These are phyloP conservation scores for Solanum tarijense DNA, from an alignment of 257 asterid species.

Conservation along the genomic window DNA sequence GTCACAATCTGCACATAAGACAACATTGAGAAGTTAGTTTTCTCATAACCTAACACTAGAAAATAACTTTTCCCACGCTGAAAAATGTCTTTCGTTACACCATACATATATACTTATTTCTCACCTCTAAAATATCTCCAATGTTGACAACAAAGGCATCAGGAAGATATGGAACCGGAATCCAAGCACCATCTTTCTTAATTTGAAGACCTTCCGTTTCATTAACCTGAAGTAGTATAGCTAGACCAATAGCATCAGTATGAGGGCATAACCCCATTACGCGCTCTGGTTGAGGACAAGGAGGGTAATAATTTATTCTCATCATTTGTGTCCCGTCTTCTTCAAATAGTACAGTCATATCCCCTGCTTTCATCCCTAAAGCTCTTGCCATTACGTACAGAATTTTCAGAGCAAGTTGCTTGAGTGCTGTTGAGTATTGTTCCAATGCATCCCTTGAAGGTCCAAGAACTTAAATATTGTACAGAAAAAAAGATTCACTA, in stretches of 20 bases:
- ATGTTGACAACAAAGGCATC: constrained; percentile 36
- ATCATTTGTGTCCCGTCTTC: constrained; percentile 23
- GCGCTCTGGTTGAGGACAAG: constrained; percentile 46
- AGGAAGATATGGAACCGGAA: constrained; percentile 33
- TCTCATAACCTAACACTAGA: not conserved
- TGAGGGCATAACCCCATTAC: constrained; percentile 40
- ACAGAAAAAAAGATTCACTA: not conserved
- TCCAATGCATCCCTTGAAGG: constrained; percentile 38
- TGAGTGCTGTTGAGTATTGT: constrained; percentile 24
- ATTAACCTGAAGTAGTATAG: constrained; percentile 36
- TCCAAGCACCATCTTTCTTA: constrained; percentile 36
- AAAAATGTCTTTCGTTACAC: too few species aligned
- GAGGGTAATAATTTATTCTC: constrained; percentile 55
- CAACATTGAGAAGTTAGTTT: not conserved
- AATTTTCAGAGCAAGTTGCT: constrained; percentile 28
- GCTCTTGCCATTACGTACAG: constrained; percentile 16
- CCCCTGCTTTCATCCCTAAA: not conserved
- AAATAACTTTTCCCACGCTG: not conserved
- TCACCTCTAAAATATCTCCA: constrained; percentile 41
- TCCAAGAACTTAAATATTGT: not conserved
- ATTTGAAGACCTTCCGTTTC: constrained; percentile 43
- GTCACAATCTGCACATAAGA: constrained; percentile 15
- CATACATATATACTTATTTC: not conserved
- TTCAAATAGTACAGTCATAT: constrained; percentile 8
- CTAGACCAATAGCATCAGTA: constrained; percentile 31